phyloP scores from a whole-genome alignment of 441 rosid genomes.

The Populus hybrid region DNA sequence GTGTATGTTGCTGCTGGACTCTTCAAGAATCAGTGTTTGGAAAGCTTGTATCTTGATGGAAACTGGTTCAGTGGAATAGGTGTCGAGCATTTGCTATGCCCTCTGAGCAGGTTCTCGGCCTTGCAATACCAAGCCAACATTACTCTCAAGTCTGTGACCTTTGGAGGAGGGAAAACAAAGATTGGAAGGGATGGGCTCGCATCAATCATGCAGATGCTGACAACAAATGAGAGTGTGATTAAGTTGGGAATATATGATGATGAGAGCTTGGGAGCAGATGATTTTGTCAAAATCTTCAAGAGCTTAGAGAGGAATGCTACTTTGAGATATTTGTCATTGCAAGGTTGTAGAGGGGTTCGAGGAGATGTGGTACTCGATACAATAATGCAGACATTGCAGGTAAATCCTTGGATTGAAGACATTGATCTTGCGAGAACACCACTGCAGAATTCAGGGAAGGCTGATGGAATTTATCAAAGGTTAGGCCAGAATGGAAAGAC shows the following conservation, averaged over 20 bases:
- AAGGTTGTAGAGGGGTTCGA: slow-evolving; percentile 84
- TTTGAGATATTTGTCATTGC: slow-evolving; percentile 65
- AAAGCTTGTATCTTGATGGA: slow-evolving; percentile 72
- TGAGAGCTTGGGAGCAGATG: slow-evolving; percentile 67
- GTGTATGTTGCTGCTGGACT: slow-evolving; percentile 89
- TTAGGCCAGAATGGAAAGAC: slow-evolving; percentile 66
- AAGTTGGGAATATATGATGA: slow-evolving; percentile 77
- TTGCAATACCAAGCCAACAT: slow-evolving; percentile 85
- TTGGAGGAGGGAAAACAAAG: slow-evolving; percentile 70
- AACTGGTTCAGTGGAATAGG: slow-evolving; percentile 75
- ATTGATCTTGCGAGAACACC: slow-evolving; percentile 83
- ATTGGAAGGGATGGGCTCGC: slow-evolving; percentile 75
- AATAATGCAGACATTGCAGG: slow-evolving; percentile 69
- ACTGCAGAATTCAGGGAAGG: slow-evolving; percentile 60
- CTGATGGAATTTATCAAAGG: slow-evolving; percentile 69
- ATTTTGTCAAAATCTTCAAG: slow-evolving; percentile 61
- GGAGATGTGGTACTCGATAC: slow-evolving; percentile 65
- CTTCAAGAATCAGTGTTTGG: slow-evolving; percentile 72
- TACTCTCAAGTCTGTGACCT: slow-evolving; percentile 57
- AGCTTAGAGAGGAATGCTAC: slow-evolving; percentile 72
- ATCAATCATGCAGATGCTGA: slow-evolving; percentile 69
- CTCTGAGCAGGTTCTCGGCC: slow-evolving; percentile 83
- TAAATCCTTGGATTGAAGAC: slow-evolving; percentile 87
- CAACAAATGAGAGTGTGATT: slow-evolving; percentile 69
- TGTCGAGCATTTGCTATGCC: slow-evolving; percentile 78